Evolutionary conservation across 805 yeast genomes (phyloP).

Genomic region (Metschnikowia lachancei): DNA sequence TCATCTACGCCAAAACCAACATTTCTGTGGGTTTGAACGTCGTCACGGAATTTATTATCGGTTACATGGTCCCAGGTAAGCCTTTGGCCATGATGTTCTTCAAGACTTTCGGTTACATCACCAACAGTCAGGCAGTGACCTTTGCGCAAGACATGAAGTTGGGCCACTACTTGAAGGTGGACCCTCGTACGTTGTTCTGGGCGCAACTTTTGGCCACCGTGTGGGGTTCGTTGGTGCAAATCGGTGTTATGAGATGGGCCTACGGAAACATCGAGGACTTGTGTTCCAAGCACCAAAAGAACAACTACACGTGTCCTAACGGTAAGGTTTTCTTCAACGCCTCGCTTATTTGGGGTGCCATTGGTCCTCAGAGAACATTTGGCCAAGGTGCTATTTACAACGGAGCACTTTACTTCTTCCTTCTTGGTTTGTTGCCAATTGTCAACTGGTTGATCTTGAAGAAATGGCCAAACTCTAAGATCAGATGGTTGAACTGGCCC

Average conservation of each 20-base stretch:
- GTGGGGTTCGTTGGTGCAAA: conserved; percentile 40
- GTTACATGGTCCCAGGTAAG: conserved; percentile 48
- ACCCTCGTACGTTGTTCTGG: conserved; percentile 39
- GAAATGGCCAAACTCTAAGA: conserved; percentile 41
- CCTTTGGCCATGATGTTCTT: conserved; percentile 49
- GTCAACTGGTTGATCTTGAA: conserved; percentile 38
- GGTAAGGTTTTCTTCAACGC: conserved; percentile 44
- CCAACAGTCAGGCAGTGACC: conserved; percentile 47
- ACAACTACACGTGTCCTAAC: conserved; percentile 40
- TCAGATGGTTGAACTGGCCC: conserved; percentile 35
- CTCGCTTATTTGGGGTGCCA: conserved; percentile 44
- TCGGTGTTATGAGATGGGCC: conserved; percentile 43
- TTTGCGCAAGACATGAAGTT: conserved; percentile 48
- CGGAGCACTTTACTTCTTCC: conserved; percentile 33
- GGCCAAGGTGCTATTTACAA: conserved; percentile 19
- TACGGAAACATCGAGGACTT: conserved; percentile 37
- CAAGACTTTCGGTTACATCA: conserved; percentile 48
- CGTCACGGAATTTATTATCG: conserved; percentile 42
- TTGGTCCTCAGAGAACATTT: conserved; percentile 29
- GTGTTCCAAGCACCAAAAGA: conserved; percentile 30
- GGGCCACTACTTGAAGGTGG: conserved; percentile 44
- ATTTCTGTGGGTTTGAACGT: conserved; percentile 42
- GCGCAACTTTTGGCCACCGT: conserved; percentile 45
- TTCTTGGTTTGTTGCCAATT: conserved; percentile 38
- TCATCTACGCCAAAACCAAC: conserved; percentile 36